Base-by-base conservation (phyloP, 2,329 filamentous ascomycete genomes). In the Phoma sp. region DNA sequence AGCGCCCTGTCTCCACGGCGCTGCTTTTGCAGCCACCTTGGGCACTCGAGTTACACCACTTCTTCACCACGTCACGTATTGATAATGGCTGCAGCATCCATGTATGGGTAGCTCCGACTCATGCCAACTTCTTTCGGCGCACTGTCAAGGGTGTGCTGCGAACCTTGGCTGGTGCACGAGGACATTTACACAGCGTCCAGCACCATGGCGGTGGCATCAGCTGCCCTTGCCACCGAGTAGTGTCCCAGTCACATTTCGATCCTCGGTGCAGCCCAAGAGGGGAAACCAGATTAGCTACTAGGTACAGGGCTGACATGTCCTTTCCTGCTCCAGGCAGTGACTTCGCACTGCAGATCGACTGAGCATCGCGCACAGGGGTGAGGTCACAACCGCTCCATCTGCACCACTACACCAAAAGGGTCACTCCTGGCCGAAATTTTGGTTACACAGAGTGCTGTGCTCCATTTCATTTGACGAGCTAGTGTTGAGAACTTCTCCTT, bases 361-460 rank as follows among this genome's bases (percentile, higher is more conserved):
- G 25, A 23, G 14, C 38, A 29, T 29, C 9, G 27, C 27, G 9
- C 27, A 29, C 18, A 18, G 18, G 18, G 18, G 36, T 42, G 46
- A 43, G 30, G 24, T 42, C 43, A 47, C 22, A 10, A 14, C 29
- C 30, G 18, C 10, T 14, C 22, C 38, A 59, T 51, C 56, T 66
- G 62, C 65, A 66, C 59, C 45, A 44, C 38, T 42, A 52, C 56
- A 62, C 61, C 13, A 55, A 66, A 67, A 49, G 52, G 52, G 59
- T 57, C 63, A 64, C 36, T 36, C 40, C 48, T 35, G 50, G 53
- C 30, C 60, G 54, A 62, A 33, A 49, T 35, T 52, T 43, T 53
- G 48, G 67, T 67, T 47, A 54, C 64, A 70, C 69, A 24, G 59
- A 64, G 62, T 58, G 54, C 50, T 51, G 41, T 37, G 40, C 51